These are phyloP conservation scores for Chaetomidium leptoderma DNA, from an alignment of 495 filamentous ascomycete species.

Conservation along the genomic window DNA sequence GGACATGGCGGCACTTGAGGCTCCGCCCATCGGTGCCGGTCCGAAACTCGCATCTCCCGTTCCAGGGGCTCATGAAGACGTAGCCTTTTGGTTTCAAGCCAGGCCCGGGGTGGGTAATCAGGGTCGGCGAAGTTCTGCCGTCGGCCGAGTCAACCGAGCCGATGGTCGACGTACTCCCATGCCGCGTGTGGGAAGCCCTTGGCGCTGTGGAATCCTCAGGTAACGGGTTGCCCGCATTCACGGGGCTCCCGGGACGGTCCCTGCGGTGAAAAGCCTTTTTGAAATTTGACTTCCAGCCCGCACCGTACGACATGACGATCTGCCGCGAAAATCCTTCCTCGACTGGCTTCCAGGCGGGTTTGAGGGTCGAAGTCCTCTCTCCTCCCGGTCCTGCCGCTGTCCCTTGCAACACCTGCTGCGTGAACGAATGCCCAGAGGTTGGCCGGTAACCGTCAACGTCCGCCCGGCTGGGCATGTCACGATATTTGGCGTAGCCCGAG, in stretches of 20 bases:
- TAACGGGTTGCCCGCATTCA: slow-evolving; percentile 15
- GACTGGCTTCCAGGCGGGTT: background rate
- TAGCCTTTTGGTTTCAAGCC: slow-evolving; percentile 50
- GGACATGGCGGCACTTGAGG: slow-evolving; percentile 72
- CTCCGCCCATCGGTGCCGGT: slow-evolving; percentile 68
- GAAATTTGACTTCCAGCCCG: slow-evolving; percentile 39
- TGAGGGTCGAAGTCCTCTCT: background rate
- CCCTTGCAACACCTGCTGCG: slow-evolving; percentile 20
- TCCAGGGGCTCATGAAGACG: slow-evolving; percentile 78
- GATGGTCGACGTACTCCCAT: slow-evolving; percentile 35
- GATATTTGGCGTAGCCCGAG: slow-evolving; percentile 49
- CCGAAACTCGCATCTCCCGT: slow-evolving; percentile 75
- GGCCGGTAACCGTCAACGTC: slow-evolving; percentile 34
- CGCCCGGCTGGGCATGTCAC: slow-evolving; percentile 38
- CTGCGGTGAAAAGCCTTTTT: slow-evolving; percentile 39
- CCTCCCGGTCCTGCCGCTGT: slow-evolving; percentile 4
- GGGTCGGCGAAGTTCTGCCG: slow-evolving; percentile 25
- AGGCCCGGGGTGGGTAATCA: slow-evolving; percentile 43
- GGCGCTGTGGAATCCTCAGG: slow-evolving; percentile 21
- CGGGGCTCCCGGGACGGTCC: slow-evolving; percentile 22
- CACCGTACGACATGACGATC: slow-evolving; percentile 48
- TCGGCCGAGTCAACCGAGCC: slow-evolving; percentile 36
- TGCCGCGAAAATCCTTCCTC: slow-evolving; percentile 45
- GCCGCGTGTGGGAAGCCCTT: slow-evolving; percentile 28
- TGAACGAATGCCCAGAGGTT: slow-evolving; percentile 28